These are phyloP conservation scores for Fusarium begoniae DNA, from an alignment of 2,329 filamentous ascomycete genomes.

Conservation along the genomic window DNA sequence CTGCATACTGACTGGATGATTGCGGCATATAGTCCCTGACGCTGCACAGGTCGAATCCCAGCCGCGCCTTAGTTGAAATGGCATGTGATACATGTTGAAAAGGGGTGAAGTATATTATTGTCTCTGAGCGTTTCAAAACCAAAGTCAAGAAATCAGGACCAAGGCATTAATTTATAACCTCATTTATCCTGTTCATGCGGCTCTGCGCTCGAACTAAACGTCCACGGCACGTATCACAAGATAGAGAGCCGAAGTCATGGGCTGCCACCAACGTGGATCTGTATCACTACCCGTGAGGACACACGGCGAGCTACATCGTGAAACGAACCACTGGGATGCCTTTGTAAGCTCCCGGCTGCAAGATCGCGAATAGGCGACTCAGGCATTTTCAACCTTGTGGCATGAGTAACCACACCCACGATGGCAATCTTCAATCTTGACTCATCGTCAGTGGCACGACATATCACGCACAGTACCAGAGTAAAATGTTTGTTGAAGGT, in stretches of 20 bases:
- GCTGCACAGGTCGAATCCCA: constrained; percentile 30
- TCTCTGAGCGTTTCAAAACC: not conserved
- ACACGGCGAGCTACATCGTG: constrained; percentile 10
- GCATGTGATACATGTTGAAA: constrained; percentile 4
- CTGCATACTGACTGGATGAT: constrained; percentile 18
- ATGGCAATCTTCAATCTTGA: not conserved
- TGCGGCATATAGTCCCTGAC: constrained; percentile 35
- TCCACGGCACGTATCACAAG: constrained; percentile 17
- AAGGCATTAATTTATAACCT: not conserved
- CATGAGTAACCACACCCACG: not conserved
- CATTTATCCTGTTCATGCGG: not conserved
- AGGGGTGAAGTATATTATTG: not conserved
- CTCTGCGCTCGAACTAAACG: not conserved
- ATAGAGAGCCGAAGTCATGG: not conserved
- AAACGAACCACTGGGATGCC: not conserved
- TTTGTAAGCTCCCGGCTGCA: not conserved
- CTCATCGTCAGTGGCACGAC: not conserved
- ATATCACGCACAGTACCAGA: not conserved
- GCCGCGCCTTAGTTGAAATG: not conserved
- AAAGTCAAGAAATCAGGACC: not conserved
- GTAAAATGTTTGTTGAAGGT: not conserved
- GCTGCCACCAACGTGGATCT: not conserved
- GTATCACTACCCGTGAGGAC: constrained; percentile 3
- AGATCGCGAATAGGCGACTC: not conserved
- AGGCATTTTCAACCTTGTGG: not conserved